Base-by-base conservation (phyloP, 129 eudicot species). In the Flaveria linearis region DNA sequence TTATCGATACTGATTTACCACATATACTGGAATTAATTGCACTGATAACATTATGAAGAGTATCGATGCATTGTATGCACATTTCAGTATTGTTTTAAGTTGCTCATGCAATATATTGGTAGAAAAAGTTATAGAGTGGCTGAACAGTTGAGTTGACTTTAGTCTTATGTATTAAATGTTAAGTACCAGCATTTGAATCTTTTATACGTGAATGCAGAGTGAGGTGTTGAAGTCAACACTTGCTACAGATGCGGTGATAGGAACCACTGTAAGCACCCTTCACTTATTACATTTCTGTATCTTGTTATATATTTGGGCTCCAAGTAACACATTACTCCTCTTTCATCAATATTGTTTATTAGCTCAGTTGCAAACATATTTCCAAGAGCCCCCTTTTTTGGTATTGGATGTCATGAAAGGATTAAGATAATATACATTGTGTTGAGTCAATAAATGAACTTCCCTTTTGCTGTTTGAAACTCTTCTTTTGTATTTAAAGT, bases 211-310 rank as follows among this genome's bases (percentile, higher is more conserved):
- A 15, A 64, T 78, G 70, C 89, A 95, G 99, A 68, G 82, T 60
- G 92, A 95, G 81, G 96, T 91, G 77, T 80, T 95, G 71, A 95
- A 95, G 85, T 96, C 97, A 76, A 95, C 97, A 66, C 99, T 95
- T 52, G 99, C 96, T 81, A 91, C 96, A 33, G 99, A 95, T 91
- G 99, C 99, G 53, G 97, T 95, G 70, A 95, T 95, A 36, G 99
- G 99, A 67, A 62, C 91, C 75, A 92, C 88, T 60, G 99, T 91
- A 83, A 74, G 96, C 68, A 33, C 78, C 9, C 49, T 71, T 74
- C 69, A 58, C 47, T n/a, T 47, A 45, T 41, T 17, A 26, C 50
- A n/a, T 39, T 53, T 61, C 16, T 74, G 69, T 66, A 43, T 39
- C 63, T 39, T 20, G 16, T 45, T 46, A 25, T 33, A 63, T 56